A percentile compares a stretch with the other conserved stretches of the same genome.
phyloP scores from a whole-genome alignment of 2,329 filamentous ascomycete genomes.

The Colletotrichum eremochloae region DNA sequence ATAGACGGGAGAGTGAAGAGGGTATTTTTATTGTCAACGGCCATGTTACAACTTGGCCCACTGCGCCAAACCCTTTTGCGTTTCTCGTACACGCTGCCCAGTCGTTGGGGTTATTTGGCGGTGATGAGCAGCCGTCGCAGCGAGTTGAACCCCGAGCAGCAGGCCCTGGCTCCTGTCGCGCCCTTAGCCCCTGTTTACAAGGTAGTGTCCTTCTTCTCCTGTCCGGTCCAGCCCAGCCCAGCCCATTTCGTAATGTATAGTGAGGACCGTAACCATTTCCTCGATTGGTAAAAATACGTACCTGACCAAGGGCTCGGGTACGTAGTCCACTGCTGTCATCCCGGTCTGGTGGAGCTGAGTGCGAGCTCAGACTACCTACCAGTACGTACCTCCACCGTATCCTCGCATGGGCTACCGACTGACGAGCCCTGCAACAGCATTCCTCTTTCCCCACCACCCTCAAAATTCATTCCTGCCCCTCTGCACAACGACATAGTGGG shows the following conservation, averaged over 20 bases:
- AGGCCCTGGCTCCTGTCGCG: background rate
- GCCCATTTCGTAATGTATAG: background rate
- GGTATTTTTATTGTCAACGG: no score
- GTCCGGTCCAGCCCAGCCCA: background rate
- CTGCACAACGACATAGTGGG: background rate
- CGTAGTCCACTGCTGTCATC: background rate
- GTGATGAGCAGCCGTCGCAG: background rate
- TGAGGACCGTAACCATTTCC: background rate
- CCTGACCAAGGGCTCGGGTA: background rate
- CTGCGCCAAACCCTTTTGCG: constrained; percentile 25
- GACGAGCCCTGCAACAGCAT: constrained; percentile 19
- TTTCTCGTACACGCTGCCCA: constrained; percentile 38
- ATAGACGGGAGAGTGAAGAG: background rate
- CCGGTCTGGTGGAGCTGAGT: constrained; percentile 14
- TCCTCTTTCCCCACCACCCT: background rate
- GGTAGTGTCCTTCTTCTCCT: background rate
- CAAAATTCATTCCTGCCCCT: background rate
- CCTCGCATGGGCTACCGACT: background rate
- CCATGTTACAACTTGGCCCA: background rate
- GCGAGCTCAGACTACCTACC: constrained; percentile 4
- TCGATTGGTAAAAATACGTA: constrained; percentile 10
- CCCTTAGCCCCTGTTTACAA: background rate
- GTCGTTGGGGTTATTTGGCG: constrained; percentile 9
- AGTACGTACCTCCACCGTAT: constrained; percentile 36
- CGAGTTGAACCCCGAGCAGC: constrained; percentile 14